Evolutionary conservation across 371 early-diverging fungal genomes (phyloP), one percentile per base, ranked within the genome.

Genomic region (Nematocida sp.): DNA sequence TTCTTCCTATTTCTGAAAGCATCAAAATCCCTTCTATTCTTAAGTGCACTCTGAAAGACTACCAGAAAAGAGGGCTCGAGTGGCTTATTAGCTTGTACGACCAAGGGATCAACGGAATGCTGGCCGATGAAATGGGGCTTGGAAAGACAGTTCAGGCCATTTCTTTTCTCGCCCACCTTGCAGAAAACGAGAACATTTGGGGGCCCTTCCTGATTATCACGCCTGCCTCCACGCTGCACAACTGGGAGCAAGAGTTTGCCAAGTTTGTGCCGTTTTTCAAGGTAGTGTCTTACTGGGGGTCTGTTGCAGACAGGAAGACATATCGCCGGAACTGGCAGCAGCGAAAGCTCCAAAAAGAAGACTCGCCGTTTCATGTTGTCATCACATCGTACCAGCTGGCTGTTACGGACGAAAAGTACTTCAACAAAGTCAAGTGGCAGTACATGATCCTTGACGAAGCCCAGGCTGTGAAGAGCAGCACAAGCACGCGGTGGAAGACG

Each of bases 361-460:
- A 92, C 76, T 88, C 91, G 0, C 89, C 89, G 0, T 91, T 91
- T 81, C 91, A 93, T 80, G 89, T 93, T 46, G 86, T 94, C 4
- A 87, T 96, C 64, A 96, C 95, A 0, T 89, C 89, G 66, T 96
- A 96, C 80, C 92, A 93, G 81, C 83, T 94, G 75, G 89, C 90
- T 3, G 87, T 92, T 15, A 85, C 88, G 27, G 96, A 95, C 78
- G 88, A 90, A 43, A 86, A 86, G 51, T 88, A 91, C 74, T 87
- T 96, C 60, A 87, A 87, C 76, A 87, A 90, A 31, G 87, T 91
- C 67, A 91, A 90, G 80, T 96, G 93, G 93, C 91, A 93, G 84
- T 96, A 93, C 80, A 91, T 95, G 93, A 87, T 96, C 52, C 84
- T 94, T 29, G 96, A 96, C 83, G 96, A 94, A 83, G 95, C 95